Evolutionary conservation across 306 rosid species (phyloP), one percentile per base, ranked within the genome.

Genomic region (Carpinus viminea): DNA sequence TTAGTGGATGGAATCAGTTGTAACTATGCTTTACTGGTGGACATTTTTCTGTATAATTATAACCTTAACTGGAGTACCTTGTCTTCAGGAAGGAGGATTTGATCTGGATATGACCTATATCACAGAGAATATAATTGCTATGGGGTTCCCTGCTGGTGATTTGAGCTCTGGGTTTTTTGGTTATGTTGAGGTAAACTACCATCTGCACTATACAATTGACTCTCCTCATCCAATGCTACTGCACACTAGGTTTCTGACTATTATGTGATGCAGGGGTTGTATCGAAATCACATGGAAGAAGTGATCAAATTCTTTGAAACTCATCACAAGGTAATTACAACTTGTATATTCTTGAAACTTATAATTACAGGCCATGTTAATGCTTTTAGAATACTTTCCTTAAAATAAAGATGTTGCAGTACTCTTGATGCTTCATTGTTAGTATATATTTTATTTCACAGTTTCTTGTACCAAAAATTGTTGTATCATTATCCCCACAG

Each of bases 71-170:
- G n/a, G 54, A 66, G 72, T 18, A 56, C 31, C 17, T 48, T 34
- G 46, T 85, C 73, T 84, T 55, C 82, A 93, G 99, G 99, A 93
- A 77, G 98, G 99, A 47, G 99, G 94, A 76, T 96, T 93, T 86
- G 99, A 96, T 89, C 85, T 96, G 88, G 98, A 96, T 78, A 96
- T 91, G 99, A 90, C 99, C 71, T 96, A 96, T 78, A 96, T 96
- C 87, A 96, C 99, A 7, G 99, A 96, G 80, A 96, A 96, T 54
- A 87, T 96, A 55, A 96, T 96, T 80, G 99, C 99, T 52, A 96
- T 96, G 99, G 99, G 99, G 52, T 96, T 96, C 84, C 98, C 99
- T 83, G 99, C 99, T 57, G 99, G 99, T 24, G 97, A 96, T 83
- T 84, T 93, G 96, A 93, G 99, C 88, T 96, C 99, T 77, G 98